Base-by-base conservation (phyloP, 2,329 filamentous ascomycete genomes). In the Xylariaceae sp. region DNA sequence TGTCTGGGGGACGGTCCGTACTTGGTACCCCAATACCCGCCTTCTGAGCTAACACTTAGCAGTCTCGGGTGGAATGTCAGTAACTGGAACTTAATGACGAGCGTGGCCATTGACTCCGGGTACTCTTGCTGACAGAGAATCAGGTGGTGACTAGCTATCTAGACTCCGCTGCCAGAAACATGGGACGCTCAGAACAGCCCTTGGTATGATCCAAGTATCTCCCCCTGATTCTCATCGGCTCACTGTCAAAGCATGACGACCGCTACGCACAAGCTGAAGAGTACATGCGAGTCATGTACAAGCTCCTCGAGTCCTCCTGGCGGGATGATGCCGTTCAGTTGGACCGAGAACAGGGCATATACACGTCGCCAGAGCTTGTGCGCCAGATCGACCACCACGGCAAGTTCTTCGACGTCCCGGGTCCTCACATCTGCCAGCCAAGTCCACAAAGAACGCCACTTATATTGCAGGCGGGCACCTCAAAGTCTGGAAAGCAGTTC, bases 381-480 rank as follows among this genome's bases (percentile, higher is more conserved):
- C 65, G 80, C 5, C 58, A 74, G 39, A 84, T 85, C 53, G 68
- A 83, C 53, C 80, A 85, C 52, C 49, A 66, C 0, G 79, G 78
- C 3, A 75, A 76, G 49, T 76, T 74, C 55, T 83, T 75, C 58
- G 64, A 55, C 0, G 75, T 83, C 0, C 75, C 76, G 0, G 78
- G 80, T 0, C 77, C 77, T 16, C 76, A 83, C 42, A 68, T 83
- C 43, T 76, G 73, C 36, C 70, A 82, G 32, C 80, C 80, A 0
- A 71, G 70, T 31, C 79, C 78, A 0, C 81, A 86, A 46, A 62
- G 80, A 3, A 83, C 79, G 1, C 81, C 81, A 0, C 63, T 85
- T 2, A 67, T 85, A 4, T 64, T 85, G 3, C 81, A 86, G 53
- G 81, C 81, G 0, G 81, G 81, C 0, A 80, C 80, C 0, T 81